phyloP scores from a whole-genome alignment of 495 filamentous ascomycete species.

The Penicillium verhagenii region DNA sequence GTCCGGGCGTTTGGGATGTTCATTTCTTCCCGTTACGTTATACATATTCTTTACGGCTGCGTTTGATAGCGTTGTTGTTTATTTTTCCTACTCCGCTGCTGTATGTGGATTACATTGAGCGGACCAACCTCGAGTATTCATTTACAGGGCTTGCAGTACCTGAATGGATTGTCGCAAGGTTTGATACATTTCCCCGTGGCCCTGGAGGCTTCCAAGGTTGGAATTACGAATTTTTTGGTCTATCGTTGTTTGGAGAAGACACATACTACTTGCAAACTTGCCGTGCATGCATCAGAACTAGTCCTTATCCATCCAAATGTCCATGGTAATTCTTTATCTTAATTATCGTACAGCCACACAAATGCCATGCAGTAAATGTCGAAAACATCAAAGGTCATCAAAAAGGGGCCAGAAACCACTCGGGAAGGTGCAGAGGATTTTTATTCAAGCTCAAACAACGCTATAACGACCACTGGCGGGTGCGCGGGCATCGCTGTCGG shows the following conservation, averaged over 20 bases:
- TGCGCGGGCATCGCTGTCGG: slow-evolving; percentile 76
- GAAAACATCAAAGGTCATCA: not conserved
- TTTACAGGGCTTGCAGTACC: too few relatives aligned
- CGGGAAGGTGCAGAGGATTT: not conserved
- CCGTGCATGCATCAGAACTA: not conserved
- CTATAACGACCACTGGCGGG: slow-evolving; percentile 86
- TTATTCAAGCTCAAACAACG: slow-evolving; percentile 58
- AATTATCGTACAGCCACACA: slow-evolving; percentile 22
- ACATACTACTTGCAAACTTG: not conserved
- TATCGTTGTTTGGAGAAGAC: not conserved
- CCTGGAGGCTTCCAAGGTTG: too few relatives aligned
- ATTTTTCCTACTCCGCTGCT: too few relatives aligned
- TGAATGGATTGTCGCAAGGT: too few relatives aligned
- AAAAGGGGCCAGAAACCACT: not conserved
- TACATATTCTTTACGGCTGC: too few relatives aligned
- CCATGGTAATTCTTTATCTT: not conserved
- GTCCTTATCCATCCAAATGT: too few relatives aligned
- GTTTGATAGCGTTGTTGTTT: not conserved
- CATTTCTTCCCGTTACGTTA: too few relatives aligned
- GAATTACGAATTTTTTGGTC: too few relatives aligned
- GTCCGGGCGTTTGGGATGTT: not conserved
- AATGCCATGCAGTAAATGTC: slow-evolving; percentile 1
- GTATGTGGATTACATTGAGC: not conserved
- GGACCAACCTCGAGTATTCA: too few relatives aligned
- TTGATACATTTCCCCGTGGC: too few relatives aligned